phyloP scores from a whole-genome alignment of 2,329 filamentous ascomycete species.

The Diaporthe sp. region DNA sequence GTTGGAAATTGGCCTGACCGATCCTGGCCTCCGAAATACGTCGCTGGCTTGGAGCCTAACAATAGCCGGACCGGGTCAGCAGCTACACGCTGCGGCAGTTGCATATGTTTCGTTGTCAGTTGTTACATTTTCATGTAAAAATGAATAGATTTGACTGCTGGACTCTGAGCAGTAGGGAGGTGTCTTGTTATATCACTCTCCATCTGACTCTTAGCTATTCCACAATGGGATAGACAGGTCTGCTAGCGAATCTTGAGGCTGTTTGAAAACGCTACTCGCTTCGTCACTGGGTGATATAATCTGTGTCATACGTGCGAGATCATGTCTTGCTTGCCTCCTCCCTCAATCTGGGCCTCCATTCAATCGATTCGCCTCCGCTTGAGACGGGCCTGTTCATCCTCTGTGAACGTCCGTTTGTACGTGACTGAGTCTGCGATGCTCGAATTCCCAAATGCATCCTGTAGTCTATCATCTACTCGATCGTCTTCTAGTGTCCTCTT shows the following conservation, averaged over 20 bases:
- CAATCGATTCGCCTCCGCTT: background rate
- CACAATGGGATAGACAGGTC: too few species aligned
- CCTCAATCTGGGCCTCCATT: background rate
- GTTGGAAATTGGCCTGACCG: too few species aligned
- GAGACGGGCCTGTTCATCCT: background rate
- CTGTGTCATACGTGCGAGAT: background rate
- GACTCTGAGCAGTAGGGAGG: too few species aligned
- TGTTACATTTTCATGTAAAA: background rate
- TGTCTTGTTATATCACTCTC: too few species aligned
- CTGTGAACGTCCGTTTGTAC: background rate
- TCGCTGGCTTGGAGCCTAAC: background rate
- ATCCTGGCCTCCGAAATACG: background rate
- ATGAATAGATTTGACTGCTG: background rate
- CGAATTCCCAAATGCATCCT: background rate
- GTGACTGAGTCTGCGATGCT: background rate
- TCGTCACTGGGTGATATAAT: too few species aligned
- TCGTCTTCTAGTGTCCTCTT: background rate
- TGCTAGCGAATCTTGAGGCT: too few species aligned
- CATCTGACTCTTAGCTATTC: too few species aligned
- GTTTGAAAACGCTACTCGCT: too few species aligned
- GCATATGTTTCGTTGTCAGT: background rate
- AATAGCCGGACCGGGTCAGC: background rate
- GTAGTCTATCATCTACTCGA: background rate
- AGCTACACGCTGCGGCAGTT: background rate
- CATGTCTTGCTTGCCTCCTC: background rate